phyloP scores from a whole-genome alignment of 495 filamentous ascomycete species.

The Penicillium waksmanii region DNA sequence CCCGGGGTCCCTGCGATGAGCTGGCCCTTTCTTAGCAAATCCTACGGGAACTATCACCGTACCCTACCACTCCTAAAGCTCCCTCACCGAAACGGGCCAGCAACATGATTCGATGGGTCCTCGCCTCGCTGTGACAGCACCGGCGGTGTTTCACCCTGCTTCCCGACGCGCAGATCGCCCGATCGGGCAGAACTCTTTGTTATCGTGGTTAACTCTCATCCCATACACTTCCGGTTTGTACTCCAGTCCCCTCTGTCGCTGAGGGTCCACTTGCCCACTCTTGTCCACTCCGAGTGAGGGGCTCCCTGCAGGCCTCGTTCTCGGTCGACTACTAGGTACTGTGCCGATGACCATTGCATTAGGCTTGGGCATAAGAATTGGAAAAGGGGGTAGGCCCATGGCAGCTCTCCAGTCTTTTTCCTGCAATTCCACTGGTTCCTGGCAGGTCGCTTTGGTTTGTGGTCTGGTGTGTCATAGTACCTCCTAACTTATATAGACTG shows the following conservation, averaged over 20 bases:
- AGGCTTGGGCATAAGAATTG: slow-evolving; percentile 12
- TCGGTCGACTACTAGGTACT: slow-evolving; percentile 13
- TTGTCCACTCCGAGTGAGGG: slow-evolving; percentile 3
- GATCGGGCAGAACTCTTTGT: slow-evolving; percentile 15
- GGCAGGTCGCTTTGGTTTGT: slow-evolving; percentile 11
- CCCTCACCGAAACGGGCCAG: slow-evolving; percentile 18
- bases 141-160: slow-evolving; percentile 21
- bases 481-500: slow-evolving; percentile 22
- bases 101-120: slow-evolving; percentile 17
- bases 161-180: slow-evolving; percentile 24
- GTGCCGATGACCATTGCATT: slow-evolving; percentile 8
- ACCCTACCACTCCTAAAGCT: not conserved
- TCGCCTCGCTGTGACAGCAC: not conserved
- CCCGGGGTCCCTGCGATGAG: slow-evolving; percentile 43
- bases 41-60: not conserved
- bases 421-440: slow-evolving; percentile 23
- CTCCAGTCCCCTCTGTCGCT: not conserved
- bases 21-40: slow-evolving; percentile 30
- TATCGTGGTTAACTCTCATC: slow-evolving; percentile 7
- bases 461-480: slow-evolving; percentile 24
- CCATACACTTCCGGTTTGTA: not conserved
- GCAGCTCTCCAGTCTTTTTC: slow-evolving; percentile 6
- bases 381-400: not conserved
- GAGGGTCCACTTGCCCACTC: slow-evolving; percentile 11
- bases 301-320: slow-evolving; percentile 18